A percentile compares a stretch with the other conserved stretches of the same genome.
These are phyloP conservation scores for Hericium rajendrae DNA, from an alignment of 768 basidiomycete genomes.

Conservation along the genomic window DNA sequence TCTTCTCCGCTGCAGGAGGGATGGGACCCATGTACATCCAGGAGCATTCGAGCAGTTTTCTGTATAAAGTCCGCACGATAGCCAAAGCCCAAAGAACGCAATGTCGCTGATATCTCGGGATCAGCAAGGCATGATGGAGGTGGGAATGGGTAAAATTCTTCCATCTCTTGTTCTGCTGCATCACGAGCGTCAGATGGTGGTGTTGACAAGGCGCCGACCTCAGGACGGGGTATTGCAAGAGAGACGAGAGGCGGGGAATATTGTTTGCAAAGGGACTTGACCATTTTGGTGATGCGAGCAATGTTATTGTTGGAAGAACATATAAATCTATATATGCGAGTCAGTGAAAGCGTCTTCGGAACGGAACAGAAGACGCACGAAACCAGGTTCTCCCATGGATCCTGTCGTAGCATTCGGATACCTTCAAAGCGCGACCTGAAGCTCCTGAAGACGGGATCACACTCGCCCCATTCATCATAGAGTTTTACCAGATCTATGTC, in stretches of 20 bases:
- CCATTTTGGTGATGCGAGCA: slow-evolving; percentile 86
- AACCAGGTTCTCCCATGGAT: slow-evolving; percentile 92
- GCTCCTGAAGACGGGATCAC: slow-evolving; percentile 67
- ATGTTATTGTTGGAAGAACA: slow-evolving; percentile 98
- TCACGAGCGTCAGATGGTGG: slow-evolving; percentile 11
- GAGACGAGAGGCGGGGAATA: slow-evolving; percentile 66
- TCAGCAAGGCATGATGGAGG: slow-evolving; percentile 56
- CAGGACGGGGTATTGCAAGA: slow-evolving; percentile 23
- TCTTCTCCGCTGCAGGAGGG: slow-evolving; percentile 22
- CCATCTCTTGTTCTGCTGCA: slow-evolving; percentile 12
- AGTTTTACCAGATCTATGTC: slow-evolving; percentile 59
- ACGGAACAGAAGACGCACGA: slow-evolving; percentile 49
- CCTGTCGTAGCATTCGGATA: slow-evolving; percentile 81
- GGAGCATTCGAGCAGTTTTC: slow-evolving; percentile 69
- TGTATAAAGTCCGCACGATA: slow-evolving; percentile 91
- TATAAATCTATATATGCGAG: slow-evolving; percentile 60
- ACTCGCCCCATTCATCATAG: slow-evolving; percentile 65
- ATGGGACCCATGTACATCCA: slow-evolving; percentile 38
- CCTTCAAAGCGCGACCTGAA: slow-evolving; percentile 62
- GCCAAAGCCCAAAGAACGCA: slow-evolving; percentile 87
- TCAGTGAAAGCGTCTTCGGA: background rate
- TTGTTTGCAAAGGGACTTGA: slow-evolving; percentile 68
- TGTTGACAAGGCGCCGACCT: slow-evolving; percentile 23
- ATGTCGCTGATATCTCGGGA: slow-evolving; percentile 44
- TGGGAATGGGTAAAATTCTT: slow-evolving; percentile 76